Evolutionary conservation across 2,329 filamentous ascomycete genomes (phyloP).

Genomic region (Talaromyces pinophilus): DNA sequence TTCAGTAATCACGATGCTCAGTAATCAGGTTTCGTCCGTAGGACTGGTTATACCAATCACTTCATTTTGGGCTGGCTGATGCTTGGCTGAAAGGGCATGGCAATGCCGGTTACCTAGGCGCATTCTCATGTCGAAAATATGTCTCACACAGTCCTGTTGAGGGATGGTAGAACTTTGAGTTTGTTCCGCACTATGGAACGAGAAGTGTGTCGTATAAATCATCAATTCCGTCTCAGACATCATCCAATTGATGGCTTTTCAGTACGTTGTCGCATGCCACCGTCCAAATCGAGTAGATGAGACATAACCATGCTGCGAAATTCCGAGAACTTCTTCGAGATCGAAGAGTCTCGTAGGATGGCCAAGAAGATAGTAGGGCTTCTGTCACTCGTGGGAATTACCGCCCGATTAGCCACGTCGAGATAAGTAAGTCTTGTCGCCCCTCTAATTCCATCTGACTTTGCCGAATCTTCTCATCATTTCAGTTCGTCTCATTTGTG

Average conservation of each 20-base stretch:
- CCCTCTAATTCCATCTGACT: background rate
- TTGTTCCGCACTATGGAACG: background rate
- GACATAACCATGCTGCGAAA: background rate
- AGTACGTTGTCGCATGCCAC: background rate
- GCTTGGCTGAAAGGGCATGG: background rate
- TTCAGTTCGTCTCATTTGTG: background rate
- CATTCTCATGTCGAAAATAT: background rate
- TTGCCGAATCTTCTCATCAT: background rate
- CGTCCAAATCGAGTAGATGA: background rate
- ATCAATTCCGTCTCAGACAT: background rate
- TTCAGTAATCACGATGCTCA: background rate
- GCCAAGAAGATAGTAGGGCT: background rate
- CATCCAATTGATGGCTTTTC: background rate
- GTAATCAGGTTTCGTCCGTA: background rate
- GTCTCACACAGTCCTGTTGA: background rate
- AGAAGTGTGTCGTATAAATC: constrained; percentile 1
- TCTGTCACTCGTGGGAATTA: background rate
- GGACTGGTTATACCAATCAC: background rate
- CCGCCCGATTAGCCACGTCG: background rate
- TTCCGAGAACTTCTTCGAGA: background rate
- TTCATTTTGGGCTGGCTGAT: background rate
- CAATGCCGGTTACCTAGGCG: background rate
- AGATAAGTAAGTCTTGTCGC: background rate
- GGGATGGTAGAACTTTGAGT: too few relatives aligned
- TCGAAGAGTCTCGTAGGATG: background rate